Evolutionary conservation across 306 rosid genomes (phyloP).

Genomic region (Styphnolobium japonicum): DNA sequence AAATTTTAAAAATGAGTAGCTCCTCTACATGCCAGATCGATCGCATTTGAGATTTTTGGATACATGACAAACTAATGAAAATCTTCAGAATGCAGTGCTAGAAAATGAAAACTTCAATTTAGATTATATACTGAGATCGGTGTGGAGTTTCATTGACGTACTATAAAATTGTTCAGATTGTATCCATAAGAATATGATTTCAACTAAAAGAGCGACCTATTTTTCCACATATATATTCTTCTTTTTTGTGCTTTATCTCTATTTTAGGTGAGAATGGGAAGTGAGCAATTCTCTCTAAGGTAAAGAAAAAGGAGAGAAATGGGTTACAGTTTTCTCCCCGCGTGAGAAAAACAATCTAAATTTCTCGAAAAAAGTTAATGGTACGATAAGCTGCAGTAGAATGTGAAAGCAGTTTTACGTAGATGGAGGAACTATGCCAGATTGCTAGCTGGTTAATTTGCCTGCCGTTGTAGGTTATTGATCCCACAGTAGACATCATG

Average conservation of each 20-base stretch:
- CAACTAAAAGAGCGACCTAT: neutral
- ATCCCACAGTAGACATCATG: neutral
- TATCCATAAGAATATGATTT: neutral
- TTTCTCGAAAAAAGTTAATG: neutral
- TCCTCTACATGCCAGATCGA: neutral
- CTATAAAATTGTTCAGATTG: neutral
- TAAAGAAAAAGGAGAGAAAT: neutral
- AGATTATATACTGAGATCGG: neutral
- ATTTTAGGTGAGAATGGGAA: neutral
- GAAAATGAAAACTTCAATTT: neutral
- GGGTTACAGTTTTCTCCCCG: neutral
- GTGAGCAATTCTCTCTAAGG: neutral
- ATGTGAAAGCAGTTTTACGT: neutral
- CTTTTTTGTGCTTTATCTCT: neutral
- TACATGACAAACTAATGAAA: neutral
- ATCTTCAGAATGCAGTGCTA: neutral
- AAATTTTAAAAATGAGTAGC: neutral
- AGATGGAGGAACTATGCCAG: neutral
- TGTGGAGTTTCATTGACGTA: neutral
- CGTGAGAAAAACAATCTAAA: neutral
- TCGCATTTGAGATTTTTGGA: neutral
- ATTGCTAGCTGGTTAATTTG: neutral
- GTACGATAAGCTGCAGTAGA: neutral
- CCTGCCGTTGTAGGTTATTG: neutral
- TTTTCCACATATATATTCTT: neutral